phyloP scores from a whole-genome alignment of 75 land plant species.

The Sequoiadendron giganteum region DNA sequence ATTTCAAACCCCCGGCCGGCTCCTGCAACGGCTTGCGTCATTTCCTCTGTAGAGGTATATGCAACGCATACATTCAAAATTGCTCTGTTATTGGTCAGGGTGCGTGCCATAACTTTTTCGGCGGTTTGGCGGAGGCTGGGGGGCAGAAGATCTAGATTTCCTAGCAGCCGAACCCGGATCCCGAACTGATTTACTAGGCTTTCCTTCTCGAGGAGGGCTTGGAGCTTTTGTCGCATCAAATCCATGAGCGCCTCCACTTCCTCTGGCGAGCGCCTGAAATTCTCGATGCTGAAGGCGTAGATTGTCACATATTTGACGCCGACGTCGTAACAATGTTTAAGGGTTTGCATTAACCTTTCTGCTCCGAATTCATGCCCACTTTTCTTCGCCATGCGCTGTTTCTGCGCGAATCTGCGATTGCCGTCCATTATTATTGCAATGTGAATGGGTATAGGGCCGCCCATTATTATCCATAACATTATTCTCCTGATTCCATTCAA shows the following conservation, averaged over 20 bases:
- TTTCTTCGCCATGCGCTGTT: slow-evolving; percentile 23
- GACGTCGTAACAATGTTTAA: slow-evolving; percentile 49
- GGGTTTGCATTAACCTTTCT: slow-evolving; percentile 33
- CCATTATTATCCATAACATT: neutral
- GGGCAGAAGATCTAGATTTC: slow-evolving; percentile 51
- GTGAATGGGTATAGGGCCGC: slow-evolving; percentile 62
- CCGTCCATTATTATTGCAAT: slow-evolving; percentile 81
- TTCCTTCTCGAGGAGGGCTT: slow-evolving; percentile 34
- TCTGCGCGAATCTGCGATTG: slow-evolving; percentile 56
- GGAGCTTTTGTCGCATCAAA: slow-evolving; percentile 51
- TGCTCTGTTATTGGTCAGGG: slow-evolving; percentile 32
- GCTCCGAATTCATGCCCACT: slow-evolving; percentile 50
- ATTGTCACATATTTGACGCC: slow-evolving; percentile 55
- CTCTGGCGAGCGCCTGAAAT: slow-evolving; percentile 48
- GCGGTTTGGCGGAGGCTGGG: slow-evolving; percentile 41
- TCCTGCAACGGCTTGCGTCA: slow-evolving; percentile 43
- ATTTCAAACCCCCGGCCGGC: slow-evolving; percentile 10
- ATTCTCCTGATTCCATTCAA: neutral
- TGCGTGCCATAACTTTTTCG: slow-evolving; percentile 46
- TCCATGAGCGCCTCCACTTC: slow-evolving; percentile 63
- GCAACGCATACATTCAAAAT: slow-evolving; percentile 58
- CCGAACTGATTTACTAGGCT: slow-evolving; percentile 40
- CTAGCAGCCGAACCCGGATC: slow-evolving; percentile 43
- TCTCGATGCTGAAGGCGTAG: slow-evolving; percentile 79
- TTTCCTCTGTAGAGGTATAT: slow-evolving; percentile 69